These are phyloP conservation scores for Syzygium syzygioides DNA, from an alignment of 441 rosid species.

Conservation along the genomic window DNA sequence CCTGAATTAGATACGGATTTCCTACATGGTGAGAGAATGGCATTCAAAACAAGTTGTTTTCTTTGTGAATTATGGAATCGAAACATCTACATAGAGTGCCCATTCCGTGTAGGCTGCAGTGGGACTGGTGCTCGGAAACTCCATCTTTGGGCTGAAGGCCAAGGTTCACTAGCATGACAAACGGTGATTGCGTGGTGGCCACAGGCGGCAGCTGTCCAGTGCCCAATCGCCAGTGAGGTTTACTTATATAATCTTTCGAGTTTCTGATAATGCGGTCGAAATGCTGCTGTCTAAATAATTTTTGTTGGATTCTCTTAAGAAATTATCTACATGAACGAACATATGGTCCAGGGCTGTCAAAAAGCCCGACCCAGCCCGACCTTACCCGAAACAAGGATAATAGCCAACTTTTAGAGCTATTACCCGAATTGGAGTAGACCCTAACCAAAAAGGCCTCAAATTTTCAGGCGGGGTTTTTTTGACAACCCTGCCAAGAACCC, in stretches of 20 bases:
- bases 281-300: background rate
- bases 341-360: background rate
- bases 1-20: background rate
- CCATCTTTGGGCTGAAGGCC: background rate
- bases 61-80: background rate
- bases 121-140: background rate
- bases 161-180: background rate
- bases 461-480: too few relatives aligned
- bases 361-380: too few relatives aligned
- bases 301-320: background rate
- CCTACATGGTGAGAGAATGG: background rate
- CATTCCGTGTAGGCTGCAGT: background rate
- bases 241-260: background rate
- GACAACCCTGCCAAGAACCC: background rate
- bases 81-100: background rate
- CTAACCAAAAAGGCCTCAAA: too few relatives aligned
- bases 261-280: background rate
- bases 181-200: background rate
- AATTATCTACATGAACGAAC: background rate
- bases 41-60: background rate
- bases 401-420: too few relatives aligned
- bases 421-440: too few relatives aligned
- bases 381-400: too few relatives aligned
- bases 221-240: background rate
- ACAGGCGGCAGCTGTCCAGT: accelerated